Evolutionary conservation across 805 yeast species (phyloP).

Genomic region (Sugiyamaella smithiae): DNA sequence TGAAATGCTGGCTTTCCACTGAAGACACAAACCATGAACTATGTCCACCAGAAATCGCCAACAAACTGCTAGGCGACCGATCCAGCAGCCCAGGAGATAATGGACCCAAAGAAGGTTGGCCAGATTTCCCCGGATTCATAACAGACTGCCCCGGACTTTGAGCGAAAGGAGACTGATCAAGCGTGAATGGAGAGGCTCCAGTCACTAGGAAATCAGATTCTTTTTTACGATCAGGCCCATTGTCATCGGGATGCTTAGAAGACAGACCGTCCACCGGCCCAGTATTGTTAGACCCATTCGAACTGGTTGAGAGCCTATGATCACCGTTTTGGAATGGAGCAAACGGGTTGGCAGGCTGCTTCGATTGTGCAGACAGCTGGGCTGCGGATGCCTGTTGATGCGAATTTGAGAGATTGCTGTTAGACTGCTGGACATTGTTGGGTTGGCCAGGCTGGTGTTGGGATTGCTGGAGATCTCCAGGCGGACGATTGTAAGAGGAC

Average conservation of each 20-base stretch:
- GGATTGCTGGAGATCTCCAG: neutral
- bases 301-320: neutral
- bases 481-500: neutral
- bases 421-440: constrained; percentile 2
- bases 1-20: constrained; percentile 7
- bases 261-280: neutral
- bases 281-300: too few species aligned
- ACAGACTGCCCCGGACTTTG: neutral
- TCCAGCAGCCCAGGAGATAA: constrained; percentile 11
- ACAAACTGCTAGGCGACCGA: constrained; percentile 9
- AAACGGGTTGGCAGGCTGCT: neutral
- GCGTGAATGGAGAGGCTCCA: neutral
- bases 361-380: neutral
- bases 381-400: neutral
- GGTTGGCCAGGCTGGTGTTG: constrained; percentile 6
- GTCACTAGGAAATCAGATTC: neutral
- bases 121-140: neutral
- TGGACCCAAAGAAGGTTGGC: constrained; percentile 1
- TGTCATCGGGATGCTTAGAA: neutral
- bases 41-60: constrained; percentile 8
- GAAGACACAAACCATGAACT: constrained; percentile 13
- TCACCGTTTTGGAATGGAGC: neutral
- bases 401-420: neutral
- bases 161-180: constrained; percentile 1
- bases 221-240: neutral